Conservation (phyloP, 768 basidiomycete species). For the Boletus bicolor region DNA sequence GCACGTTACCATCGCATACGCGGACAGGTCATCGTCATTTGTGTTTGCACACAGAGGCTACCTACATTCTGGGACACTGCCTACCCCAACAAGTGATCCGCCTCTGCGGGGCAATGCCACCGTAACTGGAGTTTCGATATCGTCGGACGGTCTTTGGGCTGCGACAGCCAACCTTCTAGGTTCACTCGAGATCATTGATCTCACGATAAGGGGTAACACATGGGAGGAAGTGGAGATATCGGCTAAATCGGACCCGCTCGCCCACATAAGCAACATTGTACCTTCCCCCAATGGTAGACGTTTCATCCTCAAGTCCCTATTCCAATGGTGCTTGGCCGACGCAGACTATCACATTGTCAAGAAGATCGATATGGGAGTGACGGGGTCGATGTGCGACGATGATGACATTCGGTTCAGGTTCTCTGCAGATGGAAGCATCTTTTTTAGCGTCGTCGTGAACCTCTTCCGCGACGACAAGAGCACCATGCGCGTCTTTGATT, state of each 20-base stretch:
- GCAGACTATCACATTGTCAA: slow-evolving; percentile 1
- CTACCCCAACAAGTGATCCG: neutral
- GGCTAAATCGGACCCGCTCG: neutral
- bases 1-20: neutral
- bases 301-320: neutral
- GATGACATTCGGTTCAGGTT: neutral
- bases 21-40: slow-evolving; percentile 5
- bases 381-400: neutral
- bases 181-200: slow-evolving; percentile 9
- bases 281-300: slow-evolving; percentile 5
- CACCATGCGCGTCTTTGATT: neutral
- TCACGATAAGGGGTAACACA: neutral
- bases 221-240: neutral
- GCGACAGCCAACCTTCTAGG: slow-evolving; percentile 8
- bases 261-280: neutral
- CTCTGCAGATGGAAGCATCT: slow-evolving; percentile 3
- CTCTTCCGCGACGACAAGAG: neutral
- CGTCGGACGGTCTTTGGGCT: slow-evolving; percentile 18
- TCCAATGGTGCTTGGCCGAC: slow-evolving; percentile 1
- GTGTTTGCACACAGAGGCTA: neutral
- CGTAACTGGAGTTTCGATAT: slow-evolving; percentile 11
- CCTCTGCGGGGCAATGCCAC: neutral
- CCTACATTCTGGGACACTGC: neutral
- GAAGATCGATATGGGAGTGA: slow-evolving; percentile 3
- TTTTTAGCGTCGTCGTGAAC: neutral